These are phyloP conservation scores for Xylariaceae sp. DNA, from an alignment of 2,329 filamentous ascomycete genomes.

Conservation along the genomic window DNA sequence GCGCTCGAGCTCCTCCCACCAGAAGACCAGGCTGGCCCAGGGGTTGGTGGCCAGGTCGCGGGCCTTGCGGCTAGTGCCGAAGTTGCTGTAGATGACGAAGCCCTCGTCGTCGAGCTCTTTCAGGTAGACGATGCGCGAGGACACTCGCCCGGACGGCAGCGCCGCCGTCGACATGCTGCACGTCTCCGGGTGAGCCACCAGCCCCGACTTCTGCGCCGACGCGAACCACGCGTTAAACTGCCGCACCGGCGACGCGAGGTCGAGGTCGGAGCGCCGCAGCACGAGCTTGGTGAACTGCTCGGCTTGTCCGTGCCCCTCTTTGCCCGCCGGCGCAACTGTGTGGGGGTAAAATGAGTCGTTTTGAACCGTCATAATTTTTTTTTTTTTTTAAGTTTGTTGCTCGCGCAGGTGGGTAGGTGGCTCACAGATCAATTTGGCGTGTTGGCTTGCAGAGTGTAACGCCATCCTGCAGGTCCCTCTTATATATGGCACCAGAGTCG, in stretches of 20 bases:
- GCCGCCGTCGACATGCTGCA: slow-evolving; percentile 83
- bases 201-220: slow-evolving; percentile 57
- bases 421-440: slow-evolving; percentile 35
- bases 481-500: slow-evolving; percentile 7
- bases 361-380: not conserved
- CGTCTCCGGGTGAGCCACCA: slow-evolving; percentile 79
- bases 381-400: too few relatives aligned
- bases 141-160: slow-evolving; percentile 82
- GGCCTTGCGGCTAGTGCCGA: slow-evolving; percentile 74
- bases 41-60: slow-evolving; percentile 72
- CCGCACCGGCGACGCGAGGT: slow-evolving; percentile 64
- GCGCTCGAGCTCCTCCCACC: slow-evolving; percentile 83
- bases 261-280: slow-evolving; percentile 64
- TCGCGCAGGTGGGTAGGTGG: not conserved
- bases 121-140: slow-evolving; percentile 85
- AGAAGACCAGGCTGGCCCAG: slow-evolving; percentile 83
- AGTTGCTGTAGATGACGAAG: slow-evolving; percentile 94
- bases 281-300: slow-evolving; percentile 71
- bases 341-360: slow-evolving; percentile 3
- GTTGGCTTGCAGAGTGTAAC: slow-evolving; percentile 30
- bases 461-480: slow-evolving; percentile 30
- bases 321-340: slow-evolving; percentile 65
- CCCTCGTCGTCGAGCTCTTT: slow-evolving; percentile 86
- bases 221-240: slow-evolving; percentile 94
- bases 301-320: slow-evolving; percentile 63